Evolutionary conservation across 345 rosid species (phyloP), one percentile per base, ranked within the genome.

Genomic region (Firmiana major): DNA sequence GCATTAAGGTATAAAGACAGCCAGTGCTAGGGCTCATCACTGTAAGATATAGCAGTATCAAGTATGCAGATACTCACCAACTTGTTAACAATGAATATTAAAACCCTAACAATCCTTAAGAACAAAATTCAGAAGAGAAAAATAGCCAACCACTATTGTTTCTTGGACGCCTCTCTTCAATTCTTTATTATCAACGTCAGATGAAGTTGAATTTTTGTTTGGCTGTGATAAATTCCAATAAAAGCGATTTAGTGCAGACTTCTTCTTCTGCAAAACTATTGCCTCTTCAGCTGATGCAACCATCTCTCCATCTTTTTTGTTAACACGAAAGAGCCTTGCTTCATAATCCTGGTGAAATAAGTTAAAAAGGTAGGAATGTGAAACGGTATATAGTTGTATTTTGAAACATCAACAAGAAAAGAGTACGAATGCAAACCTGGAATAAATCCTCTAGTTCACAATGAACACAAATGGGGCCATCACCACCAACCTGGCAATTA

Each of bases 361-460:
- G 73, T 48, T 57, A 54, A 75, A 75, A 64, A 71, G 38, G 78
- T 4, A 75, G 51, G 58, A 24, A 24, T 46, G 67, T 73, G 72
- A 48, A 71, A 51, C 62, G 42, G 57, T 59, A 63, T 31, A 55
- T 9, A 54, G 31, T 22, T 38, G 65, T 78, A 34, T n/a, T 28
- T 70, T 63, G 65, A 81, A 78, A 62, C 49, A 28, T 63, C 48
- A 53, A 80, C 38, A 45, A 34, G 36, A 77, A 46, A 49, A 69
- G 21, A 79, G 73, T 63, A 65, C 70, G 74, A 66, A 69, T 80
- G 36, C 83, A 75, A 73, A 95, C 98, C 94, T 91, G 86, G 83
- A 95, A 95, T 45, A 87, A 81, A 70, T 90, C 90, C 64, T 93
- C 99, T 65, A 95, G 86, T 80, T 95, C 97, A 71, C 99, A 95